These are phyloP conservation scores for Neofusicoccum cordaticola DNA, from an alignment of 2,329 filamentous ascomycete genomes.

Conservation along the genomic window DNA sequence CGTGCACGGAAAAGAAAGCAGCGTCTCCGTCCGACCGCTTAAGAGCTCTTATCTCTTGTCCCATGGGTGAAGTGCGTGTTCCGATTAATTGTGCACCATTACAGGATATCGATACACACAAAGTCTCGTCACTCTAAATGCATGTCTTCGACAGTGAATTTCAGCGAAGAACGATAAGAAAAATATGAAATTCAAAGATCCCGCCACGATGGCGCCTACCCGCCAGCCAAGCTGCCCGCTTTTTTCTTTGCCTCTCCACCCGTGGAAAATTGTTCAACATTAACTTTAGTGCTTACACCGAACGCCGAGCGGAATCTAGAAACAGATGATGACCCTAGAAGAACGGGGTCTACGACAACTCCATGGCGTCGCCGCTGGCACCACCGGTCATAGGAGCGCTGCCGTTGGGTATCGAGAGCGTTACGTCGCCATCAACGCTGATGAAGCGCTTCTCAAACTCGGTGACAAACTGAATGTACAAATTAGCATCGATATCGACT, in stretches of 20 bases:
- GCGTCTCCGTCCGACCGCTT: too few species aligned
- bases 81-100: too few species aligned
- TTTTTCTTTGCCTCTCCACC: background rate
- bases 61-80: too few species aligned
- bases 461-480: constrained; percentile 62
- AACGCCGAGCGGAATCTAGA: constrained; percentile 13
- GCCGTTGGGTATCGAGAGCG: constrained; percentile 58
- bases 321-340: background rate
- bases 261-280: background rate
- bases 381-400: constrained; percentile 43
- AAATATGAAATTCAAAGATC: background rate
- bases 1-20: too few species aligned
- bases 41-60: too few species aligned
- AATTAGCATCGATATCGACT: constrained; percentile 18
- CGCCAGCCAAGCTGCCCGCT: background rate
- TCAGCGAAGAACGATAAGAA: background rate
- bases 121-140: too few species aligned
- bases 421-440: constrained; percentile 77
- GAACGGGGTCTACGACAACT: constrained; percentile 52
- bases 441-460: constrained; percentile 93
- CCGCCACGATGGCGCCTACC: background rate
- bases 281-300: constrained; percentile 5
- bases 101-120: too few species aligned
- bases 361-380: constrained; percentile 59
- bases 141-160: background rate